A percentile compares a stretch with the other conserved stretches of the same genome.
These are phyloP conservation scores for Diutina catenulata DNA, from an alignment of 1,139 yeast species.

Conservation along the genomic window DNA sequence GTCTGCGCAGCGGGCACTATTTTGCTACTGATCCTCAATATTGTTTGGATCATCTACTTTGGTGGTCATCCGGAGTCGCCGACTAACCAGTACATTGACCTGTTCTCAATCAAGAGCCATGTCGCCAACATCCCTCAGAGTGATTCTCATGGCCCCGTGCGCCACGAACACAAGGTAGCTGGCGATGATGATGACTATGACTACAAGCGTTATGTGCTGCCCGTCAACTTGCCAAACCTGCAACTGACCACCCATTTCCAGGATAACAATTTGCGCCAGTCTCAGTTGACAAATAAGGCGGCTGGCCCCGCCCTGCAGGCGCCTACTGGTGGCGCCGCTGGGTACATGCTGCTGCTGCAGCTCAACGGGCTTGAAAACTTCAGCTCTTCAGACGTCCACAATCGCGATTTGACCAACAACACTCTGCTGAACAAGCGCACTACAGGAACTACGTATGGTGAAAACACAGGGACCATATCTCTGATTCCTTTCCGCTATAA, in stretches of 20 bases:
- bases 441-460: conserved; percentile 7
- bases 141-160: conserved; percentile 20
- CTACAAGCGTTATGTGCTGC: conserved; percentile 13
- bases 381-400: conserved; percentile 26
- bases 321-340: conserved; percentile 12
- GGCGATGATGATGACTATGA: conserved; percentile 9
- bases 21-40: conserved; percentile 64
- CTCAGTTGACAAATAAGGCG: conserved; percentile 20
- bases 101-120: conserved; percentile 36
- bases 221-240: conserved; percentile 8
- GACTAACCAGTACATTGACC: conserved; percentile 73
- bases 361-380: conserved; percentile 50
- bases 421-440: conserved; percentile 11
- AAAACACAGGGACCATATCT: conserved; percentile 8
- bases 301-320: conserved; percentile 15
- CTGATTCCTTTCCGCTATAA: conserved; percentile 60
- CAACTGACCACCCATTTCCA: conserved; percentile 15
- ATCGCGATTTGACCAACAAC: conserved; percentile 23
- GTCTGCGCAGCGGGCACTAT: conserved; percentile 94
- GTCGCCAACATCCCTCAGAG: conserved; percentile 4
- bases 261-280: conserved; percentile 25
- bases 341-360: conserved; percentile 44
- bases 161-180: conserved; percentile 17
- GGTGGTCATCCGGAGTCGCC: conserved; percentile 78
- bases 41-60: conserved; percentile 76